Percentiles rank a stretch among this genome's conserved stretches.
Conservation (phyloP, 1,139 yeast species). For the Taphrina pruni region DNA sequence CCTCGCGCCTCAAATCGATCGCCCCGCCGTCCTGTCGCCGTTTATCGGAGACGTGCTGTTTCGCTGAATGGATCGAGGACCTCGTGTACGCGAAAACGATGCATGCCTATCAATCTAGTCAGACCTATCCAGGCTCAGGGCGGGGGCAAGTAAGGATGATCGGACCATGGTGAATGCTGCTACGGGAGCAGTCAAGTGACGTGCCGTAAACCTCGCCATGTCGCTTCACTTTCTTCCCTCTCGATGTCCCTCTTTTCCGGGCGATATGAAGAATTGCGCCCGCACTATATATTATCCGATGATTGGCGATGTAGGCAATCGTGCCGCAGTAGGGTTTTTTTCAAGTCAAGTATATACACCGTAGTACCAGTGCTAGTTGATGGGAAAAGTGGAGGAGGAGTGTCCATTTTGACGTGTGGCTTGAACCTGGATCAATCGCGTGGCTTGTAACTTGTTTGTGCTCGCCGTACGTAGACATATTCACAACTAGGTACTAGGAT, state of each 20-base stretch:
- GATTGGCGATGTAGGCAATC: too few relatives aligned
- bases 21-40: constrained; percentile 36
- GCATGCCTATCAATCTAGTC: constrained; percentile 23
- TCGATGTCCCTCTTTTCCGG: too few relatives aligned
- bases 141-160: background rate
- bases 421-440: background rate
- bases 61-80: constrained; percentile 35
- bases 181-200: constrained; percentile 37
- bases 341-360: too few relatives aligned
- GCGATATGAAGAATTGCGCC: too few relatives aligned
- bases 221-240: background rate
- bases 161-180: constrained; percentile 38
- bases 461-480: background rate
- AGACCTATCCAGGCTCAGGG: background rate
- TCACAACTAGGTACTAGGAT: too few relatives aligned
- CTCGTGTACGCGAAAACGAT: constrained; percentile 38
- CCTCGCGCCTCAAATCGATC: constrained; percentile 37
- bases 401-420: constrained; percentile 1
- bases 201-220: constrained; percentile 37
- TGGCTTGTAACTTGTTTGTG: background rate
- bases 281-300: too few relatives aligned
- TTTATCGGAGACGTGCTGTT: constrained; percentile 22
- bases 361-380: too few relatives aligned
- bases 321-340: too few relatives aligned
- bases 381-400: background rate